A percentile compares a stretch with the other conserved stretches of the same genome.
These are phyloP conservation scores for Malus sylvestris DNA, from an alignment of 306 rosid genomes.

Conservation along the genomic window DNA sequence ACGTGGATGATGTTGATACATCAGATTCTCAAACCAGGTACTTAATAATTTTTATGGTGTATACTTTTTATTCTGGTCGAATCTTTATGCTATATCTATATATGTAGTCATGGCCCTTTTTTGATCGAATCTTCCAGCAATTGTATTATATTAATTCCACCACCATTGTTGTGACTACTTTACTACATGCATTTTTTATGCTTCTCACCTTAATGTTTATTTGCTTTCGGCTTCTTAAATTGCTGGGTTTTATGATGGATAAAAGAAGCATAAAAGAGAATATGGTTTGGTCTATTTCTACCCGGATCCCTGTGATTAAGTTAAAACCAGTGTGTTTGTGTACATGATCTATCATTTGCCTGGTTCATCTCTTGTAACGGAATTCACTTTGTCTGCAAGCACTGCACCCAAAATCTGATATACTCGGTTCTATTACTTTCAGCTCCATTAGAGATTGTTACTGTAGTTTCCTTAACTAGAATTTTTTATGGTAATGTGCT, in stretches of 20 bases:
- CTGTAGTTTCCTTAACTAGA: neutral
- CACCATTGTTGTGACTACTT: slow-evolving; percentile 2
- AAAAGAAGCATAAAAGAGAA: neutral
- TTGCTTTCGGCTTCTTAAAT: neutral
- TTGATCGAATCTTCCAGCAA: neutral
- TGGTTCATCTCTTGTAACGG: neutral
- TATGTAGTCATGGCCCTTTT: slow-evolving; percentile 6
- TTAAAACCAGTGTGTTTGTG: neutral
- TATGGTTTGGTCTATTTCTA: neutral
- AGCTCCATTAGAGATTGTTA: neutral
- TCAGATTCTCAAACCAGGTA: slow-evolving; percentile 59
- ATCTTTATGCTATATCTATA: neutral
- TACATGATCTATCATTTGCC: neutral
- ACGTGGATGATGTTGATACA: slow-evolving; percentile 75
- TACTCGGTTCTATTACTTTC: neutral
- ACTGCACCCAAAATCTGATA: neutral
- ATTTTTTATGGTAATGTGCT: neutral
- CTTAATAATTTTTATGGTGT: slow-evolving; percentile 7
- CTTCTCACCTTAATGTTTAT: neutral
- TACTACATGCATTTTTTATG: neutral
- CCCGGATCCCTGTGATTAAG: neutral
- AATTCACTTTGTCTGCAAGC: neutral
- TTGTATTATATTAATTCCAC: neutral
- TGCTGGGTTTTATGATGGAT: neutral
- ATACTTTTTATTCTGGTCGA: neutral